Percentiles rank a stretch among this genome's conserved stretches.
These are phyloP conservation scores for Citrus mangshanensis DNA, from an alignment of 345 rosid genomes.

Conservation along the genomic window DNA sequence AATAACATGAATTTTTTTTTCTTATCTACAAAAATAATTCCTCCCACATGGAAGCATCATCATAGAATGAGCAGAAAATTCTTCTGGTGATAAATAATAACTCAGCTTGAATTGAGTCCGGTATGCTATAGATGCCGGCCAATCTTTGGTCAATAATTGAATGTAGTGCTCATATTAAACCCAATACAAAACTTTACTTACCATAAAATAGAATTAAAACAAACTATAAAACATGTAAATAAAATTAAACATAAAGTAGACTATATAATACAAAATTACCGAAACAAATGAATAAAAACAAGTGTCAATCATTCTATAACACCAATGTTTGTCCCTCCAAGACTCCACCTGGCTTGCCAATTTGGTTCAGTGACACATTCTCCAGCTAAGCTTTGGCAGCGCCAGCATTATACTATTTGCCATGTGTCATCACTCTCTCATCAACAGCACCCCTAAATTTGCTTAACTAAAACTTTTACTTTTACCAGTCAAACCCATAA, in stretches of 20 bases:
- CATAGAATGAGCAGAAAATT: background rate
- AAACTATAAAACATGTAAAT: background rate
- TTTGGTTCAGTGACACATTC: no score
- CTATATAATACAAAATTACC: no score
- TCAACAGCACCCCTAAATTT: background rate
- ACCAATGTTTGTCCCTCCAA: no score
- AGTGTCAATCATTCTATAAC: no score
- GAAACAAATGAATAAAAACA: no score
- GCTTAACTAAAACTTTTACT: background rate
- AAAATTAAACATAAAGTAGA: background rate
- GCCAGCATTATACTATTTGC: background rate
- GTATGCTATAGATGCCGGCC: background rate
- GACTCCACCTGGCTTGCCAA: no score
- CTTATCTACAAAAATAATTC: background rate
- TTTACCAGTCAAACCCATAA: constrained; percentile 4
- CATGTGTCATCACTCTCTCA: constrained; percentile 6
- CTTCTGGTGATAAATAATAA: background rate
- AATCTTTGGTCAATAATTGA: background rate
- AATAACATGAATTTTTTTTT: background rate
- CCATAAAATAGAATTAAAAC: background rate
- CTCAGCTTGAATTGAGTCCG: background rate
- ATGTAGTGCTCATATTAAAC: background rate
- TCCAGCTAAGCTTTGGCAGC: constrained; percentile 2
- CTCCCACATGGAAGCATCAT: background rate
- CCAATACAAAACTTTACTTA: no score